A percentile compares a stretch with the other conserved stretches of the same genome.
These are phyloP conservation scores for Yamadazyma mexicana DNA, from an alignment of 1,139 yeast genomes.

Conservation along the genomic window DNA sequence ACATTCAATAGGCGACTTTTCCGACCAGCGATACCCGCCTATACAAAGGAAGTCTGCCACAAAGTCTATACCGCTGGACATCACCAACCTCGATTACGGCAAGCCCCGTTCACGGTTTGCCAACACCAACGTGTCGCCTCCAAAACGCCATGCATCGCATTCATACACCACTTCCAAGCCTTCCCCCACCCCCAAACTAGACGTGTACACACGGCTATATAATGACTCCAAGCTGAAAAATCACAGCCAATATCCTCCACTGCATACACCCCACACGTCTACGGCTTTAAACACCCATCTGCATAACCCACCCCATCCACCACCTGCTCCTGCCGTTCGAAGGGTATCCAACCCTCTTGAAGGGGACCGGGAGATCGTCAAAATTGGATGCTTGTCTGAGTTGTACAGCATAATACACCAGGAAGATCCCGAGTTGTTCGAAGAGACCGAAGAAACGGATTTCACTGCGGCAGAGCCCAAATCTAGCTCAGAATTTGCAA, in stretches of 20 bases:
- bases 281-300: neutral
- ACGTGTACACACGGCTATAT: slow-evolving; percentile 17
- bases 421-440: slow-evolving; percentile 25
- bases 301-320: neutral
- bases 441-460: slow-evolving; percentile 9
- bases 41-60: neutral
- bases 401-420: slow-evolving; percentile 21
- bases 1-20: slow-evolving; percentile 1
- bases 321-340: neutral
- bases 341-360: slow-evolving; percentile 10
- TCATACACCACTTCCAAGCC: neutral
- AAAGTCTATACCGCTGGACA: slow-evolving; percentile 12
- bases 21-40: slow-evolving; percentile 2
- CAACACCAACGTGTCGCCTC: slow-evolving; percentile 8
- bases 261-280: neutral
- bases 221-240: slow-evolving; percentile 11
- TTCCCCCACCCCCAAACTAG: slow-evolving; percentile 5
- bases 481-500: slow-evolving; percentile 4
- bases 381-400: slow-evolving; percentile 19
- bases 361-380: slow-evolving; percentile 11
- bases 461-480: slow-evolving; percentile 7
- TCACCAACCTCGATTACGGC: slow-evolving; percentile 12
- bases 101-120: slow-evolving; percentile 2
- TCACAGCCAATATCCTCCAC: neutral
- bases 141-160: slow-evolving; percentile 12